These are phyloP conservation scores for Trametes punicea DNA, from an alignment of 768 basidiomycete species.

Conservation along the genomic window DNA sequence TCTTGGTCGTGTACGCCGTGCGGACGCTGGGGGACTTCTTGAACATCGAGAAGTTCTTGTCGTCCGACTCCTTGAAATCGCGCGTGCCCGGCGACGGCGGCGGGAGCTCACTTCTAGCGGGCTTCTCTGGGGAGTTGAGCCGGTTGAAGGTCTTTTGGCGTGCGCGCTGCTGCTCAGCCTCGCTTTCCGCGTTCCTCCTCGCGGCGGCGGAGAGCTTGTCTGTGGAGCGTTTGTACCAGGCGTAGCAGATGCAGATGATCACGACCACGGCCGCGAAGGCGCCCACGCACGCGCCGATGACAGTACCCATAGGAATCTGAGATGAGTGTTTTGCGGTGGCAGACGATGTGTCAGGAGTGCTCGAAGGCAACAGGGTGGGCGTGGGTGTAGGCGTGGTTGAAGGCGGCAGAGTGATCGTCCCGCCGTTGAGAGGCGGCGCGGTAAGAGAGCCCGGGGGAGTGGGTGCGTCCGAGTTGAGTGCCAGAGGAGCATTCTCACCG, in stretches of 20 bases:
- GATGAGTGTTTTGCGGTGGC: slow-evolving; percentile 8
- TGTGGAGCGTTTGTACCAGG: slow-evolving; percentile 52
- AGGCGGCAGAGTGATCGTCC: neutral
- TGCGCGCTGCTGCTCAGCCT: slow-evolving; percentile 40
- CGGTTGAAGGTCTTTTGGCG: slow-evolving; percentile 54
- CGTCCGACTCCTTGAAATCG: slow-evolving; percentile 23
- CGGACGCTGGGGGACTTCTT: slow-evolving; percentile 57
- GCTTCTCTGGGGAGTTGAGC: slow-evolving; percentile 49
- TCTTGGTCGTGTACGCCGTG: slow-evolving; percentile 48
- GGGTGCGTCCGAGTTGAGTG: slow-evolving; percentile 3
- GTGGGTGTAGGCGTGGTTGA: neutral
- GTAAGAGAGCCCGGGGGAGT: neutral
- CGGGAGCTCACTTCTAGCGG: slow-evolving; percentile 42
- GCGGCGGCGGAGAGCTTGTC: slow-evolving; percentile 30
- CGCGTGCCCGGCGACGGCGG: slow-evolving; percentile 10
- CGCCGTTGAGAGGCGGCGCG: neutral
- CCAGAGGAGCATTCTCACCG: neutral
- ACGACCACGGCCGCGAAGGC: slow-evolving; percentile 51
- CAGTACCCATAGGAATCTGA: slow-evolving; percentile 39
- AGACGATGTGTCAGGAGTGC: neutral
- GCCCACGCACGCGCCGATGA: slow-evolving; percentile 61
- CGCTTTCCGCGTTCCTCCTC: slow-evolving; percentile 36
- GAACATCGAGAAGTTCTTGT: slow-evolving; percentile 37
- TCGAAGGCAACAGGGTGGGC: slow-evolving; percentile 1
- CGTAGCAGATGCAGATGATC: slow-evolving; percentile 49